phyloP scores from a whole-genome alignment of 257 asterid genomes.

The Plantago elongata region DNA sequence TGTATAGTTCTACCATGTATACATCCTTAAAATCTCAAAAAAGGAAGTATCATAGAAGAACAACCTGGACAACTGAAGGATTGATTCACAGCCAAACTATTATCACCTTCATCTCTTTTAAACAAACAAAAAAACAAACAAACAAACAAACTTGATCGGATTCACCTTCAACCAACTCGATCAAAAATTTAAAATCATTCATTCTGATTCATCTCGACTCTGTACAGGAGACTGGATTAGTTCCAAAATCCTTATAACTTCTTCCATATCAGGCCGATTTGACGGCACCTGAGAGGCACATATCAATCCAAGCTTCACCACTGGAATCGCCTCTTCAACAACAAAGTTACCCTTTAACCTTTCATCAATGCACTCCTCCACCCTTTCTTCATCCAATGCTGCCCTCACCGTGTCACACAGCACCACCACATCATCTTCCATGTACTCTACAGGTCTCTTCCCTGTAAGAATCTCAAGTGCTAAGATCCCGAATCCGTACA shows the following conservation, averaged over 20 bases:
- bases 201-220: slow-evolving; percentile 46
- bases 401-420: slow-evolving; percentile 73
- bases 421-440: slow-evolving; percentile 81
- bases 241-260: slow-evolving; percentile 71
- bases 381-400: slow-evolving; percentile 62
- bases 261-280: slow-evolving; percentile 79
- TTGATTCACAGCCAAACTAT: slow-evolving; percentile 13
- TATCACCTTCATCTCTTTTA: slow-evolving; percentile 11
- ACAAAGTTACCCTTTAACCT: slow-evolving; percentile 47
- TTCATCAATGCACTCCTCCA: slow-evolving; percentile 63
- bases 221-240: slow-evolving; percentile 47
- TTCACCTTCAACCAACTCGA: slow-evolving; percentile 14
- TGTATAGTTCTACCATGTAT: background rate
- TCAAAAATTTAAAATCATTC: slow-evolving; percentile 3
- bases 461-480: slow-evolving; percentile 64
- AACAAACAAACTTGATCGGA: slow-evolving; percentile 37
- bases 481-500: slow-evolving; percentile 76
- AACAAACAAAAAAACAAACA: background rate
- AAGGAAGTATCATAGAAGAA: background rate
- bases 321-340: slow-evolving; percentile 68
- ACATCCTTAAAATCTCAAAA: background rate
- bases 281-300: slow-evolving; percentile 92
- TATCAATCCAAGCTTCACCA: slow-evolving; percentile 65
- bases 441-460: slow-evolving; percentile 72
- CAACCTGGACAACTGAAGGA: background rate